Conservation (phyloP, 2,329 filamentous ascomycete genomes). For the Diplocarpon mali region DNA sequence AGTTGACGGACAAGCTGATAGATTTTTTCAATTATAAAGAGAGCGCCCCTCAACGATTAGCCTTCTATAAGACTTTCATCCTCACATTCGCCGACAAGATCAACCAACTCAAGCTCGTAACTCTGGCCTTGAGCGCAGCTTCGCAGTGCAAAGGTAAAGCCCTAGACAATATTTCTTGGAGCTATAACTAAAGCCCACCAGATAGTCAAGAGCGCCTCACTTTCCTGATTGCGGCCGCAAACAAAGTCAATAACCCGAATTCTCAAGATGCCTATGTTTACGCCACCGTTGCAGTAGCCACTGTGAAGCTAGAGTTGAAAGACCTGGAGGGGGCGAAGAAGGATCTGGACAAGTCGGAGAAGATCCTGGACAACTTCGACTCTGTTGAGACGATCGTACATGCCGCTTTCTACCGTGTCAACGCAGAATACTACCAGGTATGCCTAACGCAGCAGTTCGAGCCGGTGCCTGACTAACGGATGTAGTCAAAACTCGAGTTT, state of each 20-base stretch:
- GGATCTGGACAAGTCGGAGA: conserved; percentile 79
- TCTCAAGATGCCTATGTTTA: conserved; percentile 95
- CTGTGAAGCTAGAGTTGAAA: conserved; percentile 70
- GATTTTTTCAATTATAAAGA: conserved; percentile 76
- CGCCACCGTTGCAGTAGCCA: conserved; percentile 80
- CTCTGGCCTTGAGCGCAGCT: conserved; percentile 77
- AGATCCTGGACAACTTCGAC: conserved; percentile 83
- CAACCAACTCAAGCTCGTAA: conserved; percentile 95
- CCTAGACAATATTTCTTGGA: not conserved
- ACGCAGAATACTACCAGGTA: conserved; percentile 87
- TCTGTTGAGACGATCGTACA: conserved; percentile 92
- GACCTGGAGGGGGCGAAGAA: conserved; percentile 75
- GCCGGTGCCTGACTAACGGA: conserved; percentile 12
- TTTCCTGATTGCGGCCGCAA: conserved; percentile 74
- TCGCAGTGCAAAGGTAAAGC: conserved; percentile 65
- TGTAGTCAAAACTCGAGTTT: conserved; percentile 72
- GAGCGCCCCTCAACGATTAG: conserved; percentile 74
- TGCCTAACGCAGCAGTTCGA: conserved; percentile 6
- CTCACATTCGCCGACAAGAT: conserved; percentile 96
- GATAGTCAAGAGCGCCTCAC: conserved; percentile 76
- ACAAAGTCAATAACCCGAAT: conserved; percentile 82
- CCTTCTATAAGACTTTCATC: conserved; percentile 90
- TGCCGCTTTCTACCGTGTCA: conserved; percentile 90
- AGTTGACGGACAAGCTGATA: conserved; percentile 82
- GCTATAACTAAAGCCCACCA: conserved; percentile 29